phyloP scores from a whole-genome alignment of 2,329 filamentous ascomycete species.

The Trichoderma lentiforme region DNA sequence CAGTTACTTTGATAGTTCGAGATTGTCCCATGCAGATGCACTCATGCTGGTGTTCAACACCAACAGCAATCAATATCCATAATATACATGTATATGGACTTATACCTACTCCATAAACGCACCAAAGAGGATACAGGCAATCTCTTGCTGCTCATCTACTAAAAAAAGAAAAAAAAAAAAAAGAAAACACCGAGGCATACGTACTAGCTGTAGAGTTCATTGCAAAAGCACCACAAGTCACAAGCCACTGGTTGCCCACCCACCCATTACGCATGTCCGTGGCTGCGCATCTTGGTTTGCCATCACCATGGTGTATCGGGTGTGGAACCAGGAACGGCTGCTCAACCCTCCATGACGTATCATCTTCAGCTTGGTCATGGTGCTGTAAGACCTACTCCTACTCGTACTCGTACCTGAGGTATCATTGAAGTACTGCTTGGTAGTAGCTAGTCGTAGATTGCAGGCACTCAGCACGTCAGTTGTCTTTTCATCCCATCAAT shows the following conservation, averaged over 20 bases:
- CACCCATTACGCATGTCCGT: slow-evolving; percentile 7
- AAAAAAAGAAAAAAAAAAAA: not conserved
- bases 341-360: slow-evolving; percentile 3
- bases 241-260: not conserved
- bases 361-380: not conserved
- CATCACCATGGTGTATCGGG: not conserved
- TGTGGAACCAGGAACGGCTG: slow-evolving; percentile 11
- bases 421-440: not conserved
- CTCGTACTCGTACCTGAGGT: not conserved
- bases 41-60: not conserved
- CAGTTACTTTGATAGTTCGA: not conserved
- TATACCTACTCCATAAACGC: not conserved
- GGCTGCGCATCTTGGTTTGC: slow-evolving; percentile 15
- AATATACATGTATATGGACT: not conserved
- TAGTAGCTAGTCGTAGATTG: too few species aligned
- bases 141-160: not conserved
- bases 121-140: not conserved
- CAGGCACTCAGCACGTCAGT: too few species aligned
- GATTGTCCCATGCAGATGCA: not conserved
- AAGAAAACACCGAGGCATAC: not conserved
- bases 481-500: not conserved
- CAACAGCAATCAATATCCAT: not conserved
- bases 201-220: not conserved
- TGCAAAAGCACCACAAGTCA: not conserved
- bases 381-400: not conserved